Conservation (phyloP, 2,329 filamentous ascomycete species). For the Cladosporium austrohemisphaericum region DNA sequence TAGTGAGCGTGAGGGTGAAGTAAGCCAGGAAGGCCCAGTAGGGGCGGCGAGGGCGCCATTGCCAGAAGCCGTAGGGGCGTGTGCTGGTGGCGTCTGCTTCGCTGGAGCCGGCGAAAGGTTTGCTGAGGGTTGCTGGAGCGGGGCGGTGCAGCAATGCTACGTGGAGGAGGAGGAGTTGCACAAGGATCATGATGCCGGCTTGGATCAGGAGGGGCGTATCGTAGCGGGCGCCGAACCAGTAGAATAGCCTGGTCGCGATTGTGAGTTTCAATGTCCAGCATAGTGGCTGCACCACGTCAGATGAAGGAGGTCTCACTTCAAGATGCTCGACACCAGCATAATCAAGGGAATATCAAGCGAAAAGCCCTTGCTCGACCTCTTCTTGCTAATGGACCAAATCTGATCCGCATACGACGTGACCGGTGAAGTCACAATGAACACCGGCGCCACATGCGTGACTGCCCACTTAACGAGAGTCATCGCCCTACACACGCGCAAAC, state of each 20-base stretch:
- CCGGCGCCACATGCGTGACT: conserved; percentile 35
- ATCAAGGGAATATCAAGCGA: conserved; percentile 65
- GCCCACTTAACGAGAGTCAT: conserved; percentile 34
- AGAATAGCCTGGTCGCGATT: conserved; percentile 51
- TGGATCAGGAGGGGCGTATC: conserved; percentile 57
- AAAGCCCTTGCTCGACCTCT: conserved; percentile 59
- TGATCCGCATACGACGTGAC: conserved; percentile 65
- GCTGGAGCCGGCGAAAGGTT: conserved; percentile 59
- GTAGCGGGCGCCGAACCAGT: conserved; percentile 62
- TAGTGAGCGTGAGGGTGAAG: conserved; percentile 58
- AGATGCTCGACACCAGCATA: conserved; percentile 62
- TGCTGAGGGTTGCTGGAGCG: conserved; percentile 35
- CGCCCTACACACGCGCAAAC: conserved; percentile 17
- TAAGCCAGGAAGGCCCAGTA: conserved; percentile 78
- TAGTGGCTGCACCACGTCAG: neutral
- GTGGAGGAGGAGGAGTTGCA: conserved; percentile 58
- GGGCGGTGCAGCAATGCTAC: conserved; percentile 58
- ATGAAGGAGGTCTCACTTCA: conserved; percentile 49
- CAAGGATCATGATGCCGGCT: conserved; percentile 56
- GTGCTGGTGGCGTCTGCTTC: conserved; percentile 41
- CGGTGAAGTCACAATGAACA: conserved; percentile 56
- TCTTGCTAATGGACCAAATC: conserved; percentile 61
- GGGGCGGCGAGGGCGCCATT: conserved; percentile 70
- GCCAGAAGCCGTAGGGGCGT: conserved; percentile 77
- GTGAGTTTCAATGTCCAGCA: no score